phyloP scores from a whole-genome alignment of 768 basidiomycete genomes.

The Lactarius deliciosus region DNA sequence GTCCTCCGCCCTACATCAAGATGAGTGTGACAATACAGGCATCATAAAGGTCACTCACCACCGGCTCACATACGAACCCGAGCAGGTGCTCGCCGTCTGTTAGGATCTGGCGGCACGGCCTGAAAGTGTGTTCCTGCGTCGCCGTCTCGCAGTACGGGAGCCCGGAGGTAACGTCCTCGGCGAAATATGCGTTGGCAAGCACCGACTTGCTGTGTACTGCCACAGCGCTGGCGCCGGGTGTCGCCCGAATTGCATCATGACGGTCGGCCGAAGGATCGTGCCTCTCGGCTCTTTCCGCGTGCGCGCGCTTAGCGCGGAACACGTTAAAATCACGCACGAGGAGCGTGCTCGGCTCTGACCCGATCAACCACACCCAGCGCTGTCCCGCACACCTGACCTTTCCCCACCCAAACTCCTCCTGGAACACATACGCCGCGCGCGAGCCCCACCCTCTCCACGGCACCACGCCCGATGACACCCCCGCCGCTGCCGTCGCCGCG shows the following conservation, averaged over 20 bases:
- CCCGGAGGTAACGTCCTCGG: neutral
- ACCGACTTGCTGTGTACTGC: neutral
- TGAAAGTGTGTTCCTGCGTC: neutral
- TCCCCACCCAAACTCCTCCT: conserved; percentile 1
- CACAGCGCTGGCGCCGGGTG: neutral
- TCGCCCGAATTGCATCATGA: neutral
- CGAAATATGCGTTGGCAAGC: neutral
- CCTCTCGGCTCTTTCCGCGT: conserved; percentile 2
- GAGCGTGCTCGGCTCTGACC: neutral
- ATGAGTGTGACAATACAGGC: neutral
- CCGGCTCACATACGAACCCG: neutral
- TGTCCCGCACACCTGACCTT: conserved; percentile 4
- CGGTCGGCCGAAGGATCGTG: neutral
- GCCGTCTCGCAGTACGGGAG: conserved; percentile 4
- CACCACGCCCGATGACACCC: neutral
- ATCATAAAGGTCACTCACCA: neutral
- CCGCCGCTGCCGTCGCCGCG: neutral
- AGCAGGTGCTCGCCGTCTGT: conserved; percentile 4
- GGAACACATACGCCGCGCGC: neutral
- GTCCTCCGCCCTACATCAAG: neutral
- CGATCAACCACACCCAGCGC: neutral
- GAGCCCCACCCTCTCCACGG: conserved; percentile 1
- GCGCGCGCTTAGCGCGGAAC: neutral
- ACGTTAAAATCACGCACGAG: neutral
- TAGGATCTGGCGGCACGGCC: neutral